These are phyloP conservation scores for Paracamarosporium sp. DNA, from an alignment of 2,329 filamentous ascomycete species.

Conservation along the genomic window DNA sequence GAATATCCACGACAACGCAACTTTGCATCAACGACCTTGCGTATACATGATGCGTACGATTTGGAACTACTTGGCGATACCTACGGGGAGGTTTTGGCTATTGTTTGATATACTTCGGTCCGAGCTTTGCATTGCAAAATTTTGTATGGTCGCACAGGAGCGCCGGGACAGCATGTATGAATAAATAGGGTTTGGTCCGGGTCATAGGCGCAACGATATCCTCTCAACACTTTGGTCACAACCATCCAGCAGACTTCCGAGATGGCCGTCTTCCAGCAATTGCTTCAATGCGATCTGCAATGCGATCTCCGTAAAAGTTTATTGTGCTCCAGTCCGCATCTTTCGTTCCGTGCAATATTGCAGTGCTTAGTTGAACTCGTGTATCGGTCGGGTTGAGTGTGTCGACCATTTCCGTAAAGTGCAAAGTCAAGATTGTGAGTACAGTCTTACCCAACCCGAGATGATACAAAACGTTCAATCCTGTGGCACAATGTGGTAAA, in stretches of 20 bases:
- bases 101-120: not conserved
- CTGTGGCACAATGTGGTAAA: too few species aligned
- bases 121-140: not conserved
- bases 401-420: too few species aligned
- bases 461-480: too few species aligned
- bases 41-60: not conserved
- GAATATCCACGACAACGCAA: not conserved
- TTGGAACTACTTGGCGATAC: not conserved
- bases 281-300: too few species aligned
- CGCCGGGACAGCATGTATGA: not conserved
- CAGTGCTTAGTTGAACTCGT: too few species aligned
- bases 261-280: not conserved
- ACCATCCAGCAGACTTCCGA: not conserved
- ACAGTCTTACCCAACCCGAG: too few species aligned
- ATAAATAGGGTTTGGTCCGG: conserved; percentile 3
- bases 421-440: too few species aligned
- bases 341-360: too few species aligned
- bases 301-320: too few species aligned
- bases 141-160: not conserved
- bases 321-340: too few species aligned
- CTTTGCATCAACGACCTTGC: not conserved
- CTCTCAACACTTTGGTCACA: not conserved
- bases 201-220: conserved; percentile 9
- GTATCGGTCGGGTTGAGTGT: too few species aligned
- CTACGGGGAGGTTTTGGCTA: not conserved